Evolutionary conservation across 306 rosid genomes (phyloP), one percentile per base, ranked within the genome.

Genomic region (Medicago ruthenica): DNA sequence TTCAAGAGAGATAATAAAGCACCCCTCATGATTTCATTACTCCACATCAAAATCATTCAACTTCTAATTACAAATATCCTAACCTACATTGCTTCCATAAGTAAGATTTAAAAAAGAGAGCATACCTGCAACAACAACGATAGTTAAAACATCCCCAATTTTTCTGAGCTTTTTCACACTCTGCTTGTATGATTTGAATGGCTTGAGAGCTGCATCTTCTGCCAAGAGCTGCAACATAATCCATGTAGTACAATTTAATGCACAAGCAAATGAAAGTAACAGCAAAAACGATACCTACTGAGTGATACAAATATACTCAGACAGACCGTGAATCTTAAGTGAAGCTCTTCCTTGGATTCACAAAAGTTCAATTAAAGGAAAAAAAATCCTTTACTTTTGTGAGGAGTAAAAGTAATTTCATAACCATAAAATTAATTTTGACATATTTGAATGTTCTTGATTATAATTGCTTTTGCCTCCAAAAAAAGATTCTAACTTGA

Each of bases 181-280:
- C 81, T 86, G 80, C 91, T 89, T 92, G 69, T 90, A 87, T 1
- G 97, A 95, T 83, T 89, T 92, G 87, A 88, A 95, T 68, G 89
- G 95, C 77, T 76, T 87, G 47, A 95, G 78, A 71, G 86, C 13
- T 16, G 93, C 72, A 82, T 92, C 97, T 57, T 86, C 86, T 15
- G 93, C 96, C 89, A 95, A 86, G 58, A 95, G 92, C 97, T 95
- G 92, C 88, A 51, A 82, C 34, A 53, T 15, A 75, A 75, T 53
- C 59, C 68, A 51, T 31, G 50, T 17, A 41, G 27, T 14, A 36
- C 41, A 74, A 17, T 18, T 20, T 3, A 77, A 70, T 36, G 57
- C 67, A 67, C 44, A 54, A 41, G 4, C 39, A 83, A 82, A 41
- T 50, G 0, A 54, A 31, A 61, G 22, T 66, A 62, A 40, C 9